These are phyloP conservation scores for Alisma plantagoaquatica DNA, from an alignment of 106 monocot species.

Conservation along the genomic window DNA sequence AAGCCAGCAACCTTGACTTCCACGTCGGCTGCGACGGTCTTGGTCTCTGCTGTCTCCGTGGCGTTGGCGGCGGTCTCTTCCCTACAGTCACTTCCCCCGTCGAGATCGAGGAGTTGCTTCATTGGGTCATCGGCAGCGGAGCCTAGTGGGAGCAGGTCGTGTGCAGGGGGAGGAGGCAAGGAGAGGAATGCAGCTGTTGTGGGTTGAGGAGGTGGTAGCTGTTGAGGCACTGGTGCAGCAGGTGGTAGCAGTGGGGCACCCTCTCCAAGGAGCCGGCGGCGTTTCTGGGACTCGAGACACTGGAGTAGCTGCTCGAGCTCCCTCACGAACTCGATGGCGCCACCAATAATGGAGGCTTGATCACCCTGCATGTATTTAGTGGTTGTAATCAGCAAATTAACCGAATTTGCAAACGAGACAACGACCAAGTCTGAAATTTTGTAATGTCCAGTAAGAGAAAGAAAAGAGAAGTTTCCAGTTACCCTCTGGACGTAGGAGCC, in stretches of 20 bases:
- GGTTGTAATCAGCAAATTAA: no score
- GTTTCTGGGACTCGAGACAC: conserved; percentile 73
- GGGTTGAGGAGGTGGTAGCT: conserved; percentile 2
- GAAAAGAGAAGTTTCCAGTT: no score
- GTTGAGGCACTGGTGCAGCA: neutral
- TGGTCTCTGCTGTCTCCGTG: conserved; percentile 66
- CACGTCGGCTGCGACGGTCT: conserved; percentile 51
- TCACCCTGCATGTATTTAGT: conserved; percentile 84
- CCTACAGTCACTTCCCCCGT: no score
- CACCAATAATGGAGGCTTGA: no score
- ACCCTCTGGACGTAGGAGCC: conserved; percentile 72
- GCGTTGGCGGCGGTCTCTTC: conserved; percentile 12
- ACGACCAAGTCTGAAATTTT: conserved; percentile 41
- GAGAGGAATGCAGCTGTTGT: neutral
- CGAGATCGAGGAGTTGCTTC: conserved; percentile 8
- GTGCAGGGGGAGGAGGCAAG: no score
- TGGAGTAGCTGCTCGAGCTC: conserved; percentile 81
- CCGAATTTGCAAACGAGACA: no score
- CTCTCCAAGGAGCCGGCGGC: conserved; percentile 33
- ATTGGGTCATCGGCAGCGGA: conserved; percentile 9
- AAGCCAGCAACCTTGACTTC: conserved; percentile 53
- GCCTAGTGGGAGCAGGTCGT: no score
- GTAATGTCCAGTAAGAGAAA: no score
- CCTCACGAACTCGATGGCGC: no score
- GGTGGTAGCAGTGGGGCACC: neutral